Evolutionary conservation across 2,329 filamentous ascomycete species (phyloP), one percentile per base, ranked within the genome.

Genomic region (Stenocarpella maydis): DNA sequence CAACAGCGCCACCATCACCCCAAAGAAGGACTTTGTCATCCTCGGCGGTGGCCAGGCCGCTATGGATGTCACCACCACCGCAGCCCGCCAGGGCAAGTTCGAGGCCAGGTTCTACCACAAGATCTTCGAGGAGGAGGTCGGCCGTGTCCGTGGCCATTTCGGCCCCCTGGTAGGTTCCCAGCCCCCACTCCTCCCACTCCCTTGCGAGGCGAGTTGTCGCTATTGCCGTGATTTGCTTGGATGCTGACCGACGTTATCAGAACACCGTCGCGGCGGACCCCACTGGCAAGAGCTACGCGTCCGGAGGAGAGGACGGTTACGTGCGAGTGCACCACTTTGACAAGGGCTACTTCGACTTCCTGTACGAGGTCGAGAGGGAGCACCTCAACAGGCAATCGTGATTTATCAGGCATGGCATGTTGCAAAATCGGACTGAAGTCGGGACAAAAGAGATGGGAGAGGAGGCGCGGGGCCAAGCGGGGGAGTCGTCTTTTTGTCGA

Each of bases 101-200:
- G 96, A 99, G 84, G 96, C 96, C 53, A 91, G 96, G 74, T 99
- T 99, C 88, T 99, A 98, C 88, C 96, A 99, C 91, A 98, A 97
- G 88, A 92, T 99, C 81, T 98, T 99, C 81, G 94, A 97, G 83
- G 95, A 99, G 82, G 96, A 99, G 86, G 95, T 98, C 78, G 96
- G 96, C 75, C 92, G 96, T 86, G 96, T 99, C 74, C 90, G 94
- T 79, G 96, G 96, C 73, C 96, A 99, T 83, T 99, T 99, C 83
- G 96, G 96, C 79, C 96, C 92, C 74, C 87, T 98, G 79, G 82
- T 84, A 79, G 69, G 82, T 76, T 24, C 64, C n/a, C 14, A 15
- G 24, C 14, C 9, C 6, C 34, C 5, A 37, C 34, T 12, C 34
- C 34, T 5, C 6, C 6, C 34, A 7, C 9, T 34, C 31, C 24